Evolutionary conservation across 257 asterid species (phyloP), one percentile per base, ranked within the genome.

Genomic region (Solanum clarkiae): DNA sequence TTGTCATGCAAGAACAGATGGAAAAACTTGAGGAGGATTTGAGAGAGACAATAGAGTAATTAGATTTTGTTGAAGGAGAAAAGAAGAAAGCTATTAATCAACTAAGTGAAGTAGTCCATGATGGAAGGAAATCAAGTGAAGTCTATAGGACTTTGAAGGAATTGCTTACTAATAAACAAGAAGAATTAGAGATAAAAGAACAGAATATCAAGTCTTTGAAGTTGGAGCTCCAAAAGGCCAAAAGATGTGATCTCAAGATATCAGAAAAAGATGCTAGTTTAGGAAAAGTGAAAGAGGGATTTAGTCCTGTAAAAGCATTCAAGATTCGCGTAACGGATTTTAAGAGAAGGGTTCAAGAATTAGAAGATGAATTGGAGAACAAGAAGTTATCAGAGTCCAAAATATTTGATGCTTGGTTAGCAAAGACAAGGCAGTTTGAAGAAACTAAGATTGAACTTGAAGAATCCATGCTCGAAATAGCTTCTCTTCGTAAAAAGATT

Each of bases 1-100:
- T 69, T 83, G 57, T 89, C 32, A 82, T 91, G 93, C 95, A 91
- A 86, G 91, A 86, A 22, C 92, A 90, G 56, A 89, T 86, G 87
- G 90, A 84, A 65, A 92, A 89, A 87, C 80, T 88, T 57, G 94
- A 92, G 86, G 91, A 88, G 88, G 98, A 93, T 83, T 70, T 90
- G 56, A 86, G 86, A 85, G 80, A 88, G 88, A 88, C 91, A 0
- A 89, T 84, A 69, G 90, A 90, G 36, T 86, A 88, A 20, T 59
- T 89, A 6, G 65, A 45, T 49, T 85, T 55, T 6, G 80, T 54
- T n/a, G 89, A 87, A 82, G 68, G 62, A 32, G 95, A 93, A 81
- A 89, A 89, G 51, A 55, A 75, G n/a, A 86, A 59, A 66, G 88
- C 90, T 53, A 70, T 90, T 60, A 83, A 88, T 82, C 91, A 92